Base-by-base conservation (phyloP, 169 alveolate species). In the Cryptosporidium baileyi region DNA sequence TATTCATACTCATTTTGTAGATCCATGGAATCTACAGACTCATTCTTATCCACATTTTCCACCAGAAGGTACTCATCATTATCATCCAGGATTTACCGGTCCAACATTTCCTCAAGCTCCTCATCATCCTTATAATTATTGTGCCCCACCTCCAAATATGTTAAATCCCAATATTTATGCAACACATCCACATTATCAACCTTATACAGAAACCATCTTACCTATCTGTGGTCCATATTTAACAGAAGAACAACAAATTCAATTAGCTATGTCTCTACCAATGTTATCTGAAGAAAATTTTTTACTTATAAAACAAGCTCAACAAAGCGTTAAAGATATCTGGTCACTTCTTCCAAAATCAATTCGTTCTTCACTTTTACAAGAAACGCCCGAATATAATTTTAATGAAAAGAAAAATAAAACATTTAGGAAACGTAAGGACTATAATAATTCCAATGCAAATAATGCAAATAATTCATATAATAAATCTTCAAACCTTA, bases 221-320 rank as follows among this genome's bases (percentile, higher is more conserved):
- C 85, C 85, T 1, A 57, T 74, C 34, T 74, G 85, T 57, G 67
- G 67, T 54, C 85, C 85, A 34, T 74, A 74, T 47, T 57, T 74
- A 24, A 74, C 85, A 24, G 85, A 74, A 41, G 57, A 74, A 74
- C 85, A 74, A 28, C 47, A 43, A 41, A 54, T 74, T 11, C 63
- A 51, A 32, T 47, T 74, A 7, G 65, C 85, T 7, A 74, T 74
- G 85, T 74, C 85, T 3, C 54, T 74, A 15, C 85, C 85, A 3
- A 22, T 74, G 67, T 41, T 74, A 24, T 74, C 85, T 34, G 60
- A 74, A 34, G 85, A 74, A 30, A 74, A 32, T n/a, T 74, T 74
- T 74, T 28, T 38, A 38, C 30, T 74, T 1, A 74, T 74, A 19
- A 51, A 57, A 24, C 74, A 52, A 41, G 85, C 85, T 19, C 85